Evolutionary conservation across 2,329 filamentous ascomycete species (phyloP).

Genomic region (Pseudogymnoascus sp.): DNA sequence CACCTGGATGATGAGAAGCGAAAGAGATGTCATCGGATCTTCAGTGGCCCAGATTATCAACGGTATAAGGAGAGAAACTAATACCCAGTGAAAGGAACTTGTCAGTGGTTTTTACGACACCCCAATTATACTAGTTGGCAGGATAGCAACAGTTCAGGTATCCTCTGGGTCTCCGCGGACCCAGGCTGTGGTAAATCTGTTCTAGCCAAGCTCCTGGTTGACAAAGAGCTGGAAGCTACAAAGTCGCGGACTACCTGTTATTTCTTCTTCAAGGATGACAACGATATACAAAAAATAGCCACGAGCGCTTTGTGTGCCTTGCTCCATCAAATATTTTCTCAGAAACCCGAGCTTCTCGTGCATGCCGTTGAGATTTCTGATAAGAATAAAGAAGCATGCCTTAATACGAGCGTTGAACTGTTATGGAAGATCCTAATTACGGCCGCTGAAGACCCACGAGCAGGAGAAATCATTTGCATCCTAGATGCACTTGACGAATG

Average conservation of each 20-base stretch:
- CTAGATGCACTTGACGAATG: slow-evolving; percentile 35
- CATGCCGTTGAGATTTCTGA: slow-evolving; percentile 26
- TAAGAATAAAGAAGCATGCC: slow-evolving; percentile 20
- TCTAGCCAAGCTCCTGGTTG: slow-evolving; percentile 29
- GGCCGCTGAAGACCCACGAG: slow-evolving; percentile 20
- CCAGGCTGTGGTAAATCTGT: slow-evolving; percentile 34
- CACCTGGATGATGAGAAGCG: neutral
- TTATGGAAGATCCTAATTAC: slow-evolving; percentile 30
- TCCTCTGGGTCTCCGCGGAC: slow-evolving; percentile 31
- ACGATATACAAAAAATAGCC: slow-evolving; percentile 28
- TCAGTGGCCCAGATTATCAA: slow-evolving; percentile 21
- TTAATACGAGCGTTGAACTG: slow-evolving; percentile 19
- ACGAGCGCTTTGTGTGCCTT: slow-evolving; percentile 32
- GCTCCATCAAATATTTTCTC: slow-evolving; percentile 32
- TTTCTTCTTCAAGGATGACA: slow-evolving; percentile 35
- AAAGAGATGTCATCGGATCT: neutral
- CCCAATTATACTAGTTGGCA: slow-evolving; percentile 26
- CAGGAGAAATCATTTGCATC: slow-evolving; percentile 28
- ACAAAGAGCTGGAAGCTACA: slow-evolving; percentile 19
- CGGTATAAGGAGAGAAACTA: slow-evolving; percentile 26
- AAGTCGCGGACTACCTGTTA: slow-evolving; percentile 29
- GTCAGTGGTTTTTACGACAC: slow-evolving; percentile 29
- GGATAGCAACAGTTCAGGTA: slow-evolving; percentile 18
- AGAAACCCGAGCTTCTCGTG: slow-evolving; percentile 25
- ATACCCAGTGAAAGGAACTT: slow-evolving; percentile 23